These are phyloP conservation scores for Malbranchea zuffiana DNA, from an alignment of 2,329 filamentous ascomycete species.

Conservation along the genomic window DNA sequence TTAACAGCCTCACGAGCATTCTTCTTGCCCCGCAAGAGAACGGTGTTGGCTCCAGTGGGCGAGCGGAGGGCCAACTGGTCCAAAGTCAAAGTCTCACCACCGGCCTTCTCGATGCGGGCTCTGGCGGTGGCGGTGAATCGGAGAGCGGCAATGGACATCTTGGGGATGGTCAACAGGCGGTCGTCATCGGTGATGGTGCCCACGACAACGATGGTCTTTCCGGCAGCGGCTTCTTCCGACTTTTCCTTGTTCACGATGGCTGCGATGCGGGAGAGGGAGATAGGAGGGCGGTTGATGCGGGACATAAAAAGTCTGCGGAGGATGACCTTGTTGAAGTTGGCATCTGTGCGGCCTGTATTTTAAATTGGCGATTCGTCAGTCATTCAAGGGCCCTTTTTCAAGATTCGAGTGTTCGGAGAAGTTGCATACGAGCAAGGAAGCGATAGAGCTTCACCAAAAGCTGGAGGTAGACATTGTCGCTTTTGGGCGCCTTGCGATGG, in stretches of 20 bases:
- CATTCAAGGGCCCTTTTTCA: no score
- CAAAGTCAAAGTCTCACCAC: conserved; percentile 88
- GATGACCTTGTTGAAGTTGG: conserved; percentile 97
- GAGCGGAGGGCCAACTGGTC: conserved; percentile 94
- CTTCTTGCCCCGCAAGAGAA: conserved; percentile 96
- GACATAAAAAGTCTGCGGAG: conserved; percentile 97
- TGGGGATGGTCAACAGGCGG: conserved; percentile 80
- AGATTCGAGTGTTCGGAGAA: conserved; percentile 14
- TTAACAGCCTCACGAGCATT: conserved; percentile 95
- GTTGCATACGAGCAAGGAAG: conserved; percentile 79
- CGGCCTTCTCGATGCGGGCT: conserved; percentile 82
- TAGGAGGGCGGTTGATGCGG: conserved; percentile 91
- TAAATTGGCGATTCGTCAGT: no score
- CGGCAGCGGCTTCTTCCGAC: conserved; percentile 46
- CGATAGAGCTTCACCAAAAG: conserved; percentile 97
- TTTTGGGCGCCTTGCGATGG: conserved; percentile 94
- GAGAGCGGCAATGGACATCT: conserved; percentile 85
- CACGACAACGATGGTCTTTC: conserved; percentile 83
- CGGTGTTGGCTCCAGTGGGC: conserved; percentile 91
- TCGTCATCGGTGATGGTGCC: conserved; percentile 97
- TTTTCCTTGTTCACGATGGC: conserved; percentile 41
- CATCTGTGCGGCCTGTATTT: conserved; percentile 74
- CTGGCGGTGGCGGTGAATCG: conserved; percentile 95
- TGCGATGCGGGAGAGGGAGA: conserved; percentile 85
- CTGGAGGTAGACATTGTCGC: conserved; percentile 95